A percentile compares a stretch with the other conserved stretches of the same genome.
phyloP scores from a whole-genome alignment of 768 basidiomycete genomes.

The Amanita inopinata region DNA sequence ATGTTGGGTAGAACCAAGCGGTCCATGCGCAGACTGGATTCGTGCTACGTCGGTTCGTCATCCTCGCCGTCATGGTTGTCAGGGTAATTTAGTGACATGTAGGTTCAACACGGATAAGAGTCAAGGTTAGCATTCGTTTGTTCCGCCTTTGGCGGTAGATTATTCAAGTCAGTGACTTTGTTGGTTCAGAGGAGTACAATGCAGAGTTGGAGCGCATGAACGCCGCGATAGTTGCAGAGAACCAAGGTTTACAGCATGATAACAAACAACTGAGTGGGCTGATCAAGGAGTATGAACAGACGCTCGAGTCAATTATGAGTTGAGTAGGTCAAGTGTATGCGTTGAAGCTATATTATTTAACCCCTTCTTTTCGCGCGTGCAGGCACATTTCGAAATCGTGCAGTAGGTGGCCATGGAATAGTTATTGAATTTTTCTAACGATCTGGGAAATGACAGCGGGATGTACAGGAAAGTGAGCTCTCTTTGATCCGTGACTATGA shows the following conservation, averaged over 20 bases:
- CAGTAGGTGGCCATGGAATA: constrained; percentile 44
- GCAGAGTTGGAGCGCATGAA: constrained; percentile 89
- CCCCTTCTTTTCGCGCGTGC: background rate
- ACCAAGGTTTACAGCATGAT: constrained; percentile 78
- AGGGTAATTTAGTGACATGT: constrained; percentile 8
- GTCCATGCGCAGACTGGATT: constrained; percentile 88
- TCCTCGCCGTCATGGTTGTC: background rate
- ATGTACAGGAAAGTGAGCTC: constrained; percentile 88
- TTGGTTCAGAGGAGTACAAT: constrained; percentile 71
- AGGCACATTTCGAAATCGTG: constrained; percentile 74
- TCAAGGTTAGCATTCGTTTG: constrained; percentile 42
- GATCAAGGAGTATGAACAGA: constrained; percentile 95
- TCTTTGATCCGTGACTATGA: constrained; percentile 88
- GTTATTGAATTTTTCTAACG: background rate
- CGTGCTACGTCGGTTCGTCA: constrained; percentile 63
- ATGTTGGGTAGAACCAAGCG: constrained; percentile 58
- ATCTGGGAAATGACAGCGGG: constrained; percentile 49
- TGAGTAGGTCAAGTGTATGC: constrained; percentile 13
- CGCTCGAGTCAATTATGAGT: constrained; percentile 91
- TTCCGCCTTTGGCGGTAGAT: background rate
- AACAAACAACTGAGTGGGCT: constrained; percentile 90
- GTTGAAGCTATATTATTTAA: constrained; percentile 5
- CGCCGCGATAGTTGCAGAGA: constrained; percentile 66
- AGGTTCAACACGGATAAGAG: constrained; percentile 87
- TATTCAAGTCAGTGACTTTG: background rate